phyloP scores from a whole-genome alignment of 495 filamentous ascomycete genomes.

The Tuber calosporum region DNA sequence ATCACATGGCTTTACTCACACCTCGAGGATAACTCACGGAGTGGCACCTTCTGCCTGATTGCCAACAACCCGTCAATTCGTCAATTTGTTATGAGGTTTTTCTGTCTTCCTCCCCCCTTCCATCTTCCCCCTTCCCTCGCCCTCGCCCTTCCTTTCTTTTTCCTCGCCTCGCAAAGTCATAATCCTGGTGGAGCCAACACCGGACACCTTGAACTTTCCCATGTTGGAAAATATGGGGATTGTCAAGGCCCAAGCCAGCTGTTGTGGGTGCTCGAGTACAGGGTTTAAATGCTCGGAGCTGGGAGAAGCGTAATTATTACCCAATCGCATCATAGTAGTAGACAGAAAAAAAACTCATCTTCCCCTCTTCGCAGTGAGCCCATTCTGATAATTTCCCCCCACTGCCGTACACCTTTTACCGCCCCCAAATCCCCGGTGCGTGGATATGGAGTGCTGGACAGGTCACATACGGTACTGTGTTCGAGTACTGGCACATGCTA shows the following conservation, averaged over 20 bases:
- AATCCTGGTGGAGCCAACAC: not conserved
- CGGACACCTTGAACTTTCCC: not conserved
- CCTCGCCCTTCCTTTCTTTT: no score
- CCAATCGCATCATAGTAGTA: not conserved
- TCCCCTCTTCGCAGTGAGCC: not conserved
- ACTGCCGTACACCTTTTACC: not conserved
- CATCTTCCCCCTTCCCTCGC: no score
- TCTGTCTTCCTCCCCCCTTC: not conserved
- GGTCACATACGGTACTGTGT: conserved; percentile 20
- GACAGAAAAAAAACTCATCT: not conserved
- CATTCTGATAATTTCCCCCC: not conserved
- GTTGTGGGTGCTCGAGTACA: not conserved
- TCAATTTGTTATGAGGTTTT: not conserved
- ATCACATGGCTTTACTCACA: not conserved
- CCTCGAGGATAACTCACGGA: not conserved
- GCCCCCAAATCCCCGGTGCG: conserved; percentile 10
- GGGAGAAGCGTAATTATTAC: not conserved
- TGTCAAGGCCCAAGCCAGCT: not conserved
- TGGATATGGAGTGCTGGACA: conserved; percentile 26
- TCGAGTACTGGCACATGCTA: no score
- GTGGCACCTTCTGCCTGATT: not conserved
- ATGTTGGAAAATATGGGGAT: not conserved
- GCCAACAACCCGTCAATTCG: not conserved
- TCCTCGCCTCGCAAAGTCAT: not conserved
- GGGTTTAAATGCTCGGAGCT: not conserved